These are phyloP conservation scores for Melocanna baccifera DNA, from an alignment of 176 grass and related monocot genomes.

Conservation along the genomic window DNA sequence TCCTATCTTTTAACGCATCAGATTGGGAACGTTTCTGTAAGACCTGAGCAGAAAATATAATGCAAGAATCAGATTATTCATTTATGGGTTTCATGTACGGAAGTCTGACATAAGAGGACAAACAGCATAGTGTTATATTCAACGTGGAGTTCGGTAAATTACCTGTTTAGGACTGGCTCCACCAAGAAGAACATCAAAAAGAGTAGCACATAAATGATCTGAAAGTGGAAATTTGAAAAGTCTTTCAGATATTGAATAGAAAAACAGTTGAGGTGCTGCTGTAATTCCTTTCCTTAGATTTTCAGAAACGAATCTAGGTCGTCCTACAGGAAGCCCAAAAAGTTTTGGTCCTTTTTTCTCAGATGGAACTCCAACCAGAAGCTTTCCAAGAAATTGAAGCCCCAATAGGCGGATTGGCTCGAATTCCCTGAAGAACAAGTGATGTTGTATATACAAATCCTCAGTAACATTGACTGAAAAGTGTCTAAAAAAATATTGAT, in stretches of 20 bases:
- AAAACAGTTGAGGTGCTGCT: constrained; percentile 55
- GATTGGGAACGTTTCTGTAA: constrained; percentile 68
- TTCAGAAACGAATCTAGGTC: constrained; percentile 65
- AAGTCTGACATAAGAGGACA: constrained; percentile 5
- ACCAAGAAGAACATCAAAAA: constrained; percentile 98
- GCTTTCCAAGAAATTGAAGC: constrained; percentile 91
- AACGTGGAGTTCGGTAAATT: constrained; percentile 15
- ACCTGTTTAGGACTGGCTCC: constrained; percentile 99
- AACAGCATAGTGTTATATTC: not conserved
- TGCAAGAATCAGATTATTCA: constrained; percentile 16
- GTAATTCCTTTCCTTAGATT: constrained; percentile 55
- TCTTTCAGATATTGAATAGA: constrained; percentile 75
- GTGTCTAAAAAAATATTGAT: not conserved
- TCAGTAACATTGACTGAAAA: not conserved
- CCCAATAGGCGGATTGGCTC: constrained; percentile 89
- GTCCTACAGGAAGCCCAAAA: constrained; percentile 74
- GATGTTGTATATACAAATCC: constrained; percentile 21
- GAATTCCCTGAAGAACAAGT: constrained; percentile 58
- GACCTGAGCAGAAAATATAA: constrained; percentile 63
- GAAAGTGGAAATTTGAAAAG: constrained; percentile 85
- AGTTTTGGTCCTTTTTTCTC: constrained; percentile 83
- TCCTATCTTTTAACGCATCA: constrained; percentile 60
- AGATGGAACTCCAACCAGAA: constrained; percentile 77
- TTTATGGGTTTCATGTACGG: not conserved
- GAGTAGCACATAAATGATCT: constrained; percentile 83